Evolutionary conservation across 495 filamentous ascomycete species (phyloP).

Genomic region (Penicillium chermesinum): DNA sequence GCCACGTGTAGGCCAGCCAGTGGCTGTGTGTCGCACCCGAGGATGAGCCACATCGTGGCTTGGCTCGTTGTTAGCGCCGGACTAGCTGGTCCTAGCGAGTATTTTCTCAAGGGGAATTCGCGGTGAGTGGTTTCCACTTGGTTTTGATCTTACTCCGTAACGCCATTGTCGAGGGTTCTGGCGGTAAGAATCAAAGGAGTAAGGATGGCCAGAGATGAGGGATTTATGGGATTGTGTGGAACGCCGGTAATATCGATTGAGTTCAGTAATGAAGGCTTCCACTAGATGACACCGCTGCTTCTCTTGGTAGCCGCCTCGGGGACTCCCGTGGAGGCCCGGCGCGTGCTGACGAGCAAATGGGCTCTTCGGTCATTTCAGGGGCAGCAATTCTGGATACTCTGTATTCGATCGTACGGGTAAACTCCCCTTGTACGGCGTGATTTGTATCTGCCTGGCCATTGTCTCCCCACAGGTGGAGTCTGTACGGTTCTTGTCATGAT

Average conservation of each 20-base stretch:
- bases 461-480: background rate
- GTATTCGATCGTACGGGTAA: too few relatives aligned
- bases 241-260: too few relatives aligned
- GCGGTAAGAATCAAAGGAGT: too few relatives aligned
- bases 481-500: conserved; percentile 2
- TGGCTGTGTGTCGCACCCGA: conserved; percentile 21
- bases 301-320: background rate
- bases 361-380: conserved; percentile 13
- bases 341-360: background rate
- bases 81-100: too few relatives aligned
- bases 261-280: too few relatives aligned
- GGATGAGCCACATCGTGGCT: conserved; percentile 23
- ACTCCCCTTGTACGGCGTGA: too few relatives aligned
- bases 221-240: too few relatives aligned
- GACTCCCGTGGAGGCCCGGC: background rate
- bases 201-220: too few relatives aligned
- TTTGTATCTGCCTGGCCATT: background rate
- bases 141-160: background rate
- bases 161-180: too few relatives aligned
- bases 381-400: background rate
- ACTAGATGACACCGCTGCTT: too few relatives aligned
- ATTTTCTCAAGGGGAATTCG: too few relatives aligned
- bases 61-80: conserved; percentile 2
- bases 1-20: conserved; percentile 25
- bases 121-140: background rate